These are phyloP conservation scores for Plasmopara viticola DNA, from an alignment of 352 stramenopile genomes.

Conservation along the genomic window DNA sequence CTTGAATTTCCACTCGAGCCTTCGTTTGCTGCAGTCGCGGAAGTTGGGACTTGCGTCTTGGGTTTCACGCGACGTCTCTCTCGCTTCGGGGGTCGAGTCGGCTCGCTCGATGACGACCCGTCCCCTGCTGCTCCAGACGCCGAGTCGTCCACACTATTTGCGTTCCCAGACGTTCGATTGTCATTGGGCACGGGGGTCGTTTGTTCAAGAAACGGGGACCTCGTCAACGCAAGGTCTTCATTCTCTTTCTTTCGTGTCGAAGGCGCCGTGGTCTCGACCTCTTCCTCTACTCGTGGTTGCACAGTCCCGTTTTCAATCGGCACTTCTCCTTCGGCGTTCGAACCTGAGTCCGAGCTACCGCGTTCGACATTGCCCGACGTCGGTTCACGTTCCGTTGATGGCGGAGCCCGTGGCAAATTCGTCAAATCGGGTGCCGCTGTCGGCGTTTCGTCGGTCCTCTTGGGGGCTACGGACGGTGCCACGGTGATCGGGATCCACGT, in stretches of 20 bases:
- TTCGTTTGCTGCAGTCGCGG: slow-evolving; percentile 10
- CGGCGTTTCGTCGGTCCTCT: slow-evolving; percentile 12
- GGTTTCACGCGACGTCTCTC: slow-evolving; percentile 3
- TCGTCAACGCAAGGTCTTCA: slow-evolving; percentile 24
- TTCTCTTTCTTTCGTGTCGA: slow-evolving; percentile 23
- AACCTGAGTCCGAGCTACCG: background rate
- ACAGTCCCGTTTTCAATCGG: background rate
- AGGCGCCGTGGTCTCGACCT: slow-evolving; percentile 4
- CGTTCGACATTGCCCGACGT: background rate
- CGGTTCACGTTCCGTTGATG: background rate
- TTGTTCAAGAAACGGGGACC: slow-evolving; percentile 25
- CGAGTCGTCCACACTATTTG: slow-evolving; percentile 10
- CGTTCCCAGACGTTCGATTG: slow-evolving; percentile 15
- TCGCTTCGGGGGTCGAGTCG: slow-evolving; percentile 4
- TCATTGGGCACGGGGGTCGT: slow-evolving; percentile 29
- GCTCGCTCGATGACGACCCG: slow-evolving; percentile 6
- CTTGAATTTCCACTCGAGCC: slow-evolving; percentile 7
- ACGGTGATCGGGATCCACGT: slow-evolving; percentile 24
- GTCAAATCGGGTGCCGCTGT: slow-evolving; percentile 8
- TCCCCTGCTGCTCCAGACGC: slow-evolving; percentile 3
- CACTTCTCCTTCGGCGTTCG: background rate
- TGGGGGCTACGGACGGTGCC: slow-evolving; percentile 12
- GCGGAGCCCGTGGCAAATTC: slow-evolving; percentile 9
- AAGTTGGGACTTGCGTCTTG: slow-evolving; percentile 7
- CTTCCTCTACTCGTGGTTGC: slow-evolving; percentile 4